Evolutionary conservation across 2,329 filamentous ascomycete genomes (phyloP).

Genomic region (Aspergillus intermedius): DNA sequence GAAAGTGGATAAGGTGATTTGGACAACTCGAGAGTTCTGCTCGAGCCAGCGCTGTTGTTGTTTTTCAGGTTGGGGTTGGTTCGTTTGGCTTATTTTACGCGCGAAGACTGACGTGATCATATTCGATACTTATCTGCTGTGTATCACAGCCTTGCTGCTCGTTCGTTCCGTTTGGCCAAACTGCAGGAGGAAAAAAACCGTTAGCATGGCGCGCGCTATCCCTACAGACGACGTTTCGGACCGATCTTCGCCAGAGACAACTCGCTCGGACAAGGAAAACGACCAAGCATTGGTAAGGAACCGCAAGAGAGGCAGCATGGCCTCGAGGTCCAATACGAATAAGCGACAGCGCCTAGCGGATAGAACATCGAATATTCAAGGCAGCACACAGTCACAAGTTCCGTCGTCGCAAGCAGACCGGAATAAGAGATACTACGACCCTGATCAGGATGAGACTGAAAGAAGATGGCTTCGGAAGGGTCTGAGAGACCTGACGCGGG

Average conservation of each 20-base stretch:
- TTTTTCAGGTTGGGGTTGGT: not conserved
- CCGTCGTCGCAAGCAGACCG: constrained; percentile 22
- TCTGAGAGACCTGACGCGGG: constrained; percentile 60
- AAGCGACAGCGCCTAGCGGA: constrained; percentile 44
- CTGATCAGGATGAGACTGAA: constrained; percentile 70
- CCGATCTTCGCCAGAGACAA: constrained; percentile 23
- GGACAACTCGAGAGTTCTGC: not conserved
- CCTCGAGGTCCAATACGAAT: constrained; percentile 22
- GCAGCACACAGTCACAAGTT: constrained; percentile 19
- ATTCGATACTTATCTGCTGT: no score
- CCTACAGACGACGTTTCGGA: constrained; percentile 10
- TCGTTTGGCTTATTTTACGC: not conserved
- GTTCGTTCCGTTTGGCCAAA: not conserved
- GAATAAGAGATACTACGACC: constrained; percentile 62
- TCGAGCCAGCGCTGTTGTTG: not conserved
- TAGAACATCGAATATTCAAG: constrained; percentile 21
- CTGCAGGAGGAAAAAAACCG: not conserved
- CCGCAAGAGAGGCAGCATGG: constrained; percentile 44
- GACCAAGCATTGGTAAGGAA: constrained; percentile 14
- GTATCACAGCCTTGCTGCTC: no score
- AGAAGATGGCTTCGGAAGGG: constrained; percentile 64
- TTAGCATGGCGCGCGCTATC: constrained; percentile 23
- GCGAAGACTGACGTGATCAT: no score
- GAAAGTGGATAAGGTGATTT: no score
- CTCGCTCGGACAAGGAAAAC: constrained; percentile 49